These are phyloP conservation scores for Cubamyces sp. DNA, from an alignment of 768 basidiomycete genomes.

Conservation along the genomic window DNA sequence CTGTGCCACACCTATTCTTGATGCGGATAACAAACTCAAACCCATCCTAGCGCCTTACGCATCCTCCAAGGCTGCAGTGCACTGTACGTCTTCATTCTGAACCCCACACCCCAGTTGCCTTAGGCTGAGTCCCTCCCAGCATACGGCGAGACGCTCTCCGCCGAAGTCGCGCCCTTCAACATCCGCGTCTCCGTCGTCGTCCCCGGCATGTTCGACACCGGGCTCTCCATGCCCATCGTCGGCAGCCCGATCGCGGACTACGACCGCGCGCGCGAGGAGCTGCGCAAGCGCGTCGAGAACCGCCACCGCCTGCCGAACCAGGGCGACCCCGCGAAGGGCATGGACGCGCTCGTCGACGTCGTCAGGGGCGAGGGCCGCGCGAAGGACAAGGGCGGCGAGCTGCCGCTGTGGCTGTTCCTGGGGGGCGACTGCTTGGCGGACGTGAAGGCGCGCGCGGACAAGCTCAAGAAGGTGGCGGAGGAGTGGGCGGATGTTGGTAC, in stretches of 20 bases:
- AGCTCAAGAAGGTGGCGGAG: slow-evolving; percentile 26
- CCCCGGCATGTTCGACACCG: slow-evolving; percentile 34
- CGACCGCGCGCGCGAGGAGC: slow-evolving; percentile 21
- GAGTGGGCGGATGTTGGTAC: slow-evolving; percentile 16
- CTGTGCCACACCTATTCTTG: not conserved
- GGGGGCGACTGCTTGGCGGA: slow-evolving; percentile 32
- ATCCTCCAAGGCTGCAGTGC: slow-evolving; percentile 35
- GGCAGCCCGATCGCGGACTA: slow-evolving; percentile 25
- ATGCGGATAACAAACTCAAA: not conserved
- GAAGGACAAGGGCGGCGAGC: slow-evolving; percentile 17
- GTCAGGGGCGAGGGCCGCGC: slow-evolving; percentile 35
- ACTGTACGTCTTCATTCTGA: slow-evolving; percentile 24
- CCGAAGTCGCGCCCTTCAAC: slow-evolving; percentile 33
- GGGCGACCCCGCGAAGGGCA: slow-evolving; percentile 35
- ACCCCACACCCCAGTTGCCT: too few relatives aligned
- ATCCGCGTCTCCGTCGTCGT: slow-evolving; percentile 34
- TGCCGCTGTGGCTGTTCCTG: slow-evolving; percentile 32
- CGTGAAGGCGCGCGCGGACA: slow-evolving; percentile 26
- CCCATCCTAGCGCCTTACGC: slow-evolving; percentile 27
- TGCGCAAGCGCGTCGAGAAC: slow-evolving; percentile 3
- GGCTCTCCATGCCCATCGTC: slow-evolving; percentile 8
- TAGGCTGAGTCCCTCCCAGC: slow-evolving; percentile 13
- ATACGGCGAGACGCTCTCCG: slow-evolving; percentile 33
- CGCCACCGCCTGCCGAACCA: slow-evolving; percentile 18
- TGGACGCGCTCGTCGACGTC: slow-evolving; percentile 32